phyloP scores from a whole-genome alignment of 257 asterid species.

The Sherardia arvensis region DNA sequence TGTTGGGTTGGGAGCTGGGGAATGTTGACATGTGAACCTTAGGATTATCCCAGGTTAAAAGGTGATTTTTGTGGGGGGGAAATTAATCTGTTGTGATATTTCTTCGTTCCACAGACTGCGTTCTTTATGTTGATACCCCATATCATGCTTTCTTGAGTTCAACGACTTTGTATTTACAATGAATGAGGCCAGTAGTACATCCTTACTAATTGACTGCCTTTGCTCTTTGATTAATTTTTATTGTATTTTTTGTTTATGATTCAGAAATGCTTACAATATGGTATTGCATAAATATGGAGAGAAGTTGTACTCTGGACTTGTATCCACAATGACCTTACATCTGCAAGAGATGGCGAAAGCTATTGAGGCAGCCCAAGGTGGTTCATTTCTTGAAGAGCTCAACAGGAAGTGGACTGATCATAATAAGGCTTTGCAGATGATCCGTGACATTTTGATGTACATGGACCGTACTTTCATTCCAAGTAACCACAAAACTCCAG shows the following conservation, averaged over 20 bases:
- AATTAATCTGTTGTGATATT: neutral
- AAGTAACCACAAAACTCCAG: constrained; percentile 55
- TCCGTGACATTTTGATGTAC: constrained; percentile 83
- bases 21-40: neutral
- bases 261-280: constrained; percentile 85
- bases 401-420: constrained; percentile 79
- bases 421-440: constrained; percentile 72
- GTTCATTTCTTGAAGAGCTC: constrained; percentile 66
- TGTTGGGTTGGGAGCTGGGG: neutral
- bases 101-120: neutral
- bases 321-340: constrained; percentile 64
- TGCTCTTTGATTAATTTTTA: constrained; percentile 17
- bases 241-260: constrained; percentile 16
- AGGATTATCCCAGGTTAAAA: neutral
- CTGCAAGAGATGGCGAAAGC: constrained; percentile 61
- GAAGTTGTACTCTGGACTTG: constrained; percentile 78
- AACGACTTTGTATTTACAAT: neutral
- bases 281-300: constrained; percentile 80
- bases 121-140: neutral
- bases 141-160: neutral
- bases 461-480: constrained; percentile 83
- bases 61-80: too few species aligned
- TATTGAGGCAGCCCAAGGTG: constrained; percentile 74
- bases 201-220: neutral
- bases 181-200: neutral